A percentile compares a stretch with the other conserved stretches of the same genome.
Evolutionary conservation across 2,329 filamentous ascomycete species (phyloP).

Genomic region (Alternaria rosae): DNA sequence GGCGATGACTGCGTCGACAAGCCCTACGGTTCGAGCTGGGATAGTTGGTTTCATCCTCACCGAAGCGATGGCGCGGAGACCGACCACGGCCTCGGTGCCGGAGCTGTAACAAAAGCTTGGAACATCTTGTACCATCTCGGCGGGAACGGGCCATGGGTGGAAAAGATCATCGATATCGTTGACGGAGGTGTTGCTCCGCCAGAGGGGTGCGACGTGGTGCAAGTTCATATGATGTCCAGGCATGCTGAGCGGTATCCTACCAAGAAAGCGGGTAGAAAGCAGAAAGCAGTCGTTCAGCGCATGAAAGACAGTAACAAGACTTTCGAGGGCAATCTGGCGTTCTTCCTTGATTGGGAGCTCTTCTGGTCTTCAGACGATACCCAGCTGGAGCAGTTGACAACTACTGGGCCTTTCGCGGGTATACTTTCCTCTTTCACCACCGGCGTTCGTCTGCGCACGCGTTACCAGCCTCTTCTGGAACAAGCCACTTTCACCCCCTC

Average conservation of each 20-base stretch:
- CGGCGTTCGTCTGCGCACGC: slow-evolving; percentile 61
- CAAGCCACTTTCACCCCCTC: slow-evolving; percentile 21
- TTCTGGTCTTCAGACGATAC: slow-evolving; percentile 55
- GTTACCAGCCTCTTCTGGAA: slow-evolving; percentile 59
- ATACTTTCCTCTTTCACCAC: slow-evolving; percentile 62
- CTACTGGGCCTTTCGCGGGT: slow-evolving; percentile 64
- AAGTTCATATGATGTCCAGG: slow-evolving; percentile 68
- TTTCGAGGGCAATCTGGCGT: slow-evolving; percentile 60
- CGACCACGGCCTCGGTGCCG: slow-evolving; percentile 31
- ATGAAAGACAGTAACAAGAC: slow-evolving; percentile 52
- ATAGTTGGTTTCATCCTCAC: slow-evolving; percentile 47
- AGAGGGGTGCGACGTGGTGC: slow-evolving; percentile 59
- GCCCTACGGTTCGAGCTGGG: slow-evolving; percentile 45
- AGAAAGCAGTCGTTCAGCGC: slow-evolving; percentile 57
- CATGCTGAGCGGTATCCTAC: slow-evolving; percentile 67
- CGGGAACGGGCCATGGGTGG: slow-evolving; percentile 64
- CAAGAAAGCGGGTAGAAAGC: slow-evolving; percentile 57
- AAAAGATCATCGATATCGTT: slow-evolving; percentile 54
- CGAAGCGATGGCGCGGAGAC: slow-evolving; percentile 11
- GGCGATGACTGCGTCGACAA: slow-evolving; percentile 36
- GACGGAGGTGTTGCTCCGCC: slow-evolving; percentile 55
- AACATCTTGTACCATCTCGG: slow-evolving; percentile 62
- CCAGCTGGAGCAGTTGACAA: slow-evolving; percentile 63
- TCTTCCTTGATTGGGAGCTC: slow-evolving; percentile 64
- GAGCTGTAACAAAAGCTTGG: slow-evolving; percentile 50